These are phyloP conservation scores for Parachaetomium inaequale DNA, from an alignment of 495 filamentous ascomycete genomes.

Conservation along the genomic window DNA sequence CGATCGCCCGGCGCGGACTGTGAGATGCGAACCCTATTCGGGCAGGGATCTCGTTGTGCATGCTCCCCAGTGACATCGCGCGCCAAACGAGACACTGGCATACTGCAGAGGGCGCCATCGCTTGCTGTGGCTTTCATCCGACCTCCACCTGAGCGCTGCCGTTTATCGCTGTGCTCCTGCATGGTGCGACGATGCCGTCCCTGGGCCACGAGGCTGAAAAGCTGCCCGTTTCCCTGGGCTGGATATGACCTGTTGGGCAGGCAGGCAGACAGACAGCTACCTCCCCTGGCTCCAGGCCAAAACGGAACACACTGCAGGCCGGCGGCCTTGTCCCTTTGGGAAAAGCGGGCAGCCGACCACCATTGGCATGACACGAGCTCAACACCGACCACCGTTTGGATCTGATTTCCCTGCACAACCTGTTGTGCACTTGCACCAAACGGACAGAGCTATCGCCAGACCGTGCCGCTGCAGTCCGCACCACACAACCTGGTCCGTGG, in stretches of 20 bases:
- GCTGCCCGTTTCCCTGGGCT: not conserved
- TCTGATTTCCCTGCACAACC: constrained; percentile 7
- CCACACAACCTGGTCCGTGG: not conserved
- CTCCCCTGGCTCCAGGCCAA: no score
- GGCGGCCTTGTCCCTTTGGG: not conserved
- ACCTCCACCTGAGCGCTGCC: not conserved
- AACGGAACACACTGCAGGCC: not conserved
- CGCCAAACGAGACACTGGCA: not conserved
- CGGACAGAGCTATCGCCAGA: constrained; percentile 4
- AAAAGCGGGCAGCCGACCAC: not conserved
- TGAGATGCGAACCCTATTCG: not conserved
- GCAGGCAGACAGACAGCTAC: no score
- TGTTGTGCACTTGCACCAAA: constrained; percentile 4
- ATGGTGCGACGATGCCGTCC: not conserved
- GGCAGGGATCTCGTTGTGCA: not conserved
- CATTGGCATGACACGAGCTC: not conserved
- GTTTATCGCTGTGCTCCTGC: not conserved
- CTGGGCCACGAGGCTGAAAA: not conserved
- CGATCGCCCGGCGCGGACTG: not conserved
- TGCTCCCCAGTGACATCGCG: not conserved
- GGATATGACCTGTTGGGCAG: no score
- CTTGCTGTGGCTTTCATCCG: not conserved
- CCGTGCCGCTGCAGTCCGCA: not conserved
- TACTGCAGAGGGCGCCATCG: not conserved
- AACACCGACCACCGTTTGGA: not conserved